A percentile compares a stretch with the other conserved stretches of the same genome.
phyloP scores from a whole-genome alignment of 306 rosid species.

The Medicago truncatula region DNA sequence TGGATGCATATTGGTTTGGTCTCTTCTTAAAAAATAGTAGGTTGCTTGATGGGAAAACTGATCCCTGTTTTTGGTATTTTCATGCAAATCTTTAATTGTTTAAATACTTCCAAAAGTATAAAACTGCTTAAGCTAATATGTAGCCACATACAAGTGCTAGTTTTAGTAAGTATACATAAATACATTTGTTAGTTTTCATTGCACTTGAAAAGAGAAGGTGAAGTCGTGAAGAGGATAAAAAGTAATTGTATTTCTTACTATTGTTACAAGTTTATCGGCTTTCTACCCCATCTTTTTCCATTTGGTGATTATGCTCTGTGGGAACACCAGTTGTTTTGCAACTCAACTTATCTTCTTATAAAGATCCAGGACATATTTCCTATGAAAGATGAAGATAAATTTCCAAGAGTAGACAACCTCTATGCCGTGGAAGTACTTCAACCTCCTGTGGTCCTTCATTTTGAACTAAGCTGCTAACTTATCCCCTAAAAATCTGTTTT shows the following conservation, averaged over 20 bases:
- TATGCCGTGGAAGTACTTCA: constrained; percentile 1
- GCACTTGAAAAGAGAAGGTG: background rate
- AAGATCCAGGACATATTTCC: background rate
- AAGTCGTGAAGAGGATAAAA: background rate
- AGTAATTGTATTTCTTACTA: background rate
- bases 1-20: background rate
- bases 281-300: background rate
- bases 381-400: background rate
- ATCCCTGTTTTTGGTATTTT: background rate
- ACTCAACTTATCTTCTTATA: background rate
- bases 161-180: background rate
- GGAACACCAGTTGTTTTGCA: background rate
- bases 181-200: background rate
- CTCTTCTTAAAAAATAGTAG: background rate
- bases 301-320: background rate
- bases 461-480: background rate
- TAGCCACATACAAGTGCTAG: background rate
- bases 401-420: background rate
- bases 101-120: background rate
- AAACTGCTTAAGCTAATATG: background rate
- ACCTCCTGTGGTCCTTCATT: background rate
- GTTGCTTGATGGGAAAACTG: background rate
- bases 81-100: background rate
- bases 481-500: background rate
- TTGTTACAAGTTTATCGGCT: background rate